Conservation (phyloP, 768 basidiomycete species). For the Rickenella mellea region DNA sequence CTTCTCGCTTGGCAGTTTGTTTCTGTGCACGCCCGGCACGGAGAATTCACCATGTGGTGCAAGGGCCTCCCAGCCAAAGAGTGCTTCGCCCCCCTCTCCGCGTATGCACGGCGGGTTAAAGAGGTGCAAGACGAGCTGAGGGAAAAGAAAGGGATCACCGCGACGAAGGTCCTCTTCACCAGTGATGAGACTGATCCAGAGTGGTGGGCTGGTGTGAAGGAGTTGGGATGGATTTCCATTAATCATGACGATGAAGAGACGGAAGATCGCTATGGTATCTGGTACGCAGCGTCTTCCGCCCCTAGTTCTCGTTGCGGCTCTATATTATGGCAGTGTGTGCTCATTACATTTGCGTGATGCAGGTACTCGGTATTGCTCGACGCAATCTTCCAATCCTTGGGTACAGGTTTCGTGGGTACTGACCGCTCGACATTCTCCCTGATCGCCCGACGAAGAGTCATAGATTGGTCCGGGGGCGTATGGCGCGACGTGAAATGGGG, state of each 20-base stretch:
- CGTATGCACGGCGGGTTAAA: slow-evolving; percentile 42
- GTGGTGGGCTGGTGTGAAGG: slow-evolving; percentile 46
- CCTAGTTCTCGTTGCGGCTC: not conserved
- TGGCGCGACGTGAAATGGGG: slow-evolving; percentile 22
- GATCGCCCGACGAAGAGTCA: slow-evolving; percentile 54
- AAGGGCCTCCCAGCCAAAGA: not conserved
- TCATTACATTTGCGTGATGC: not conserved
- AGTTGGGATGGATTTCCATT: slow-evolving; percentile 40
- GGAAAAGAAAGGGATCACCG: slow-evolving; percentile 32
- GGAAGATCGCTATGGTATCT: slow-evolving; percentile 34
- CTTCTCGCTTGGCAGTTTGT: slow-evolving; percentile 32
- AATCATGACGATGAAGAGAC: slow-evolving; percentile 37
- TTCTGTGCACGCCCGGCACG: slow-evolving; percentile 44
- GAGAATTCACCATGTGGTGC: slow-evolving; percentile 31
- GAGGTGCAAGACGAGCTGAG: slow-evolving; percentile 45
- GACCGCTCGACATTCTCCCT: slow-evolving; percentile 64
- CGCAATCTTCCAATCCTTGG: slow-evolving; percentile 60
- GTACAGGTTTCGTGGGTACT: slow-evolving; percentile 64
- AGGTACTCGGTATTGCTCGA: slow-evolving; percentile 71
- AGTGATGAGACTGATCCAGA: slow-evolving; percentile 48
- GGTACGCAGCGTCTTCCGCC: slow-evolving; percentile 25
- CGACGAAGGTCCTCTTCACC: slow-evolving; percentile 52
- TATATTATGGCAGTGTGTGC: not conserved
- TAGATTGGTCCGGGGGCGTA: slow-evolving; percentile 55
- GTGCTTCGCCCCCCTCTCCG: slow-evolving; percentile 45